Percentiles rank a stretch among this genome's conserved stretches.
Conservation (phyloP, 805 yeast species). For the Tetrapisispora arboricola region DNA sequence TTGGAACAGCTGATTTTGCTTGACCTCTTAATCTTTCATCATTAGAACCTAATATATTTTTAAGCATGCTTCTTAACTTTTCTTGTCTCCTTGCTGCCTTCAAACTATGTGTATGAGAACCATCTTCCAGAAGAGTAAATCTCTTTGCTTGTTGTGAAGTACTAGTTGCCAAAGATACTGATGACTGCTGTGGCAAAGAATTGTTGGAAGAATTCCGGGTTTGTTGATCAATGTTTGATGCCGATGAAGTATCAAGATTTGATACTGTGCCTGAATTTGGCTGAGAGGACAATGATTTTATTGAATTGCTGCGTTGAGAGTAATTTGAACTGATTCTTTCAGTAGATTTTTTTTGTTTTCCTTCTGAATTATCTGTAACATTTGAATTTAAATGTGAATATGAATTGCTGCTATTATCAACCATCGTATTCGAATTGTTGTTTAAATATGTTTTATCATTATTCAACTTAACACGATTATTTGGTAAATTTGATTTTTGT, state of each 20-base stretch:
- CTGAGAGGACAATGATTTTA: not conserved
- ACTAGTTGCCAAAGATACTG: not conserved
- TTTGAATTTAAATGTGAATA: not conserved
- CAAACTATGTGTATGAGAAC: constrained; percentile 71
- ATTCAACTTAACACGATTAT: not conserved
- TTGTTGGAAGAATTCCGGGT: not conserved
- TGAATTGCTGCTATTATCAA: not conserved
- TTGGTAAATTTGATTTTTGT: not conserved
- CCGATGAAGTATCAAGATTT: not conserved
- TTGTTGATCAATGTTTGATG: not conserved
- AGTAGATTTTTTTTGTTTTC: not conserved
- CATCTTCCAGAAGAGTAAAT: constrained; percentile 51
- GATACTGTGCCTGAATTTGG: not conserved
- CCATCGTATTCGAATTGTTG: not conserved
- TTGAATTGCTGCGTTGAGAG: not conserved
- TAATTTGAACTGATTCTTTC: not conserved
- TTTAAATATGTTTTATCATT: not conserved
- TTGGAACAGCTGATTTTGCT: constrained; percentile 67
- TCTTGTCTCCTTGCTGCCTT: constrained; percentile 71
- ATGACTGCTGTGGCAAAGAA: not conserved
- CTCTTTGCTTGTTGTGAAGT: constrained; percentile 27
- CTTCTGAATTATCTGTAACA: not conserved
- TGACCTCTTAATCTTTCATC: constrained; percentile 52
- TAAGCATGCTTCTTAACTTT: constrained; percentile 62
- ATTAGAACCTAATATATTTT: constrained; percentile 57